Percentiles rank a stretch among this genome's conserved stretches.
Conservation (phyloP, 2,329 filamentous ascomycete species). For the Aureobasidium sp. region DNA sequence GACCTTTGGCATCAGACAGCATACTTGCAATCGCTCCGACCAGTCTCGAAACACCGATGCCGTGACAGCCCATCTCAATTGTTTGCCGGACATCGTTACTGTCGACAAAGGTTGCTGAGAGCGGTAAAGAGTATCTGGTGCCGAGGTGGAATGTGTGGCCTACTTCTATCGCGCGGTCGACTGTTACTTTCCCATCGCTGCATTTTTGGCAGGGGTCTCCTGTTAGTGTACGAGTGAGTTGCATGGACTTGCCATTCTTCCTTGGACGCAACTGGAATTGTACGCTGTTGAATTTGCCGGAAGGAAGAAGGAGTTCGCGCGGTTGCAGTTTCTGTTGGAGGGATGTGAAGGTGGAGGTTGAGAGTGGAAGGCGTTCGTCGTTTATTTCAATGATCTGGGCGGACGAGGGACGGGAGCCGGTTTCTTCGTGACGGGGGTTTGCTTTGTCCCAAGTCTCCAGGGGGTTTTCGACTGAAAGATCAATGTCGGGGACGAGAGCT, state of each 20-base stretch:
- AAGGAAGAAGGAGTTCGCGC: background rate
- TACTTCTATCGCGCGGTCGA: constrained; percentile 73
- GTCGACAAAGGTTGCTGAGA: constrained; percentile 53
- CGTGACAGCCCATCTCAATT: constrained; percentile 93
- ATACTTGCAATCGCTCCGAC: constrained; percentile 78
- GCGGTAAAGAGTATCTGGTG: constrained; percentile 71
- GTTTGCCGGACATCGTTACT: constrained; percentile 37
- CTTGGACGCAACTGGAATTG: background rate
- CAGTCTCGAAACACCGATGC: constrained; percentile 85
- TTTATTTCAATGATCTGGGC: constrained; percentile 15
- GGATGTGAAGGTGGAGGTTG: background rate
- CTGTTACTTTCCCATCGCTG: constrained; percentile 49
- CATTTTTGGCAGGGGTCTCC: constrained; percentile 72
- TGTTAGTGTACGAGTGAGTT: constrained; percentile 55
- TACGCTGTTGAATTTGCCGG: background rate
- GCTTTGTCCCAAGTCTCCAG: constrained; percentile 14
- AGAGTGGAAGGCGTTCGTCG: constrained; percentile 12
- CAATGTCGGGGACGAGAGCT: constrained; percentile 55
- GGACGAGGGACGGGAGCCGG: background rate
- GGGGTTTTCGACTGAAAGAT: constrained; percentile 57
- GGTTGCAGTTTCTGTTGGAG: background rate
- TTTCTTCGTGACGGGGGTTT: background rate
- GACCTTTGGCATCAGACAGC: constrained; percentile 59
- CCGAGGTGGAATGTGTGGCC: constrained; percentile 94
- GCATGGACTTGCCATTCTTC: constrained; percentile 33